Evolutionary conservation across 1,284 basidiomycete species (phyloP), one percentile per base, ranked within the genome.

Genomic region (Moesziomyces sp.): DNA sequence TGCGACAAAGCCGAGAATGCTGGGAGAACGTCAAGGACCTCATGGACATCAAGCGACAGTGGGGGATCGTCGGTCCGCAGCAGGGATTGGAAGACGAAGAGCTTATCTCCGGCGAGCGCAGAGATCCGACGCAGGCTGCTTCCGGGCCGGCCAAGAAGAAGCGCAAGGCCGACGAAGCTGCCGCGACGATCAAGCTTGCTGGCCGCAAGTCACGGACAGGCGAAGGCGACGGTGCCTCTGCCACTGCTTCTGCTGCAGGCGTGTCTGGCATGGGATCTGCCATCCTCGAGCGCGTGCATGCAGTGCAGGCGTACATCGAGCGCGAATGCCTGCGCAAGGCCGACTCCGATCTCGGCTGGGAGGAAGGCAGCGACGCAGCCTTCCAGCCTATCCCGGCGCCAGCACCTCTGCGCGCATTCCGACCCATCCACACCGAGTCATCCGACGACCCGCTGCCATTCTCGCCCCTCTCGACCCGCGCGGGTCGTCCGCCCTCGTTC

Each of bases 251-350:
- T 2, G 51, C 67, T 13, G 68, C 74, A 30, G 51, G 68, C 14
- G 59, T 60, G 5, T 63, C 58, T 8, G 92, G 87, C 91, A 93
- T 80, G 53, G 79, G 80, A 16, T 69, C 78, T 10, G 80, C 74
- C 16, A 78, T 84, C 35, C 58, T 81, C 52, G 81, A 83, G 53
- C 77, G 81, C 33, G 76, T 82, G 3, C 68, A 76, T 40, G 73
- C 78, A 11, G 78, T 83, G 1, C 81, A 83, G 52, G 67, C 76
- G 8, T 83, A 78, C 53, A 79, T 83, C 69, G 82, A 83, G 54
- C 74, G 78, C 42, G 82, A 83, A 58, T 78, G 75, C 45, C 28
- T 67, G 19, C 63, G 71, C 45, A 80, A 78, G 51, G 64, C 73
- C 45, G 78, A 80, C 40, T 60, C 74, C 24, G 81, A 83, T 47